These are phyloP conservation scores for Cornus suecica DNA, from an alignment of 148 eudicot genomes.

Conservation along the genomic window DNA sequence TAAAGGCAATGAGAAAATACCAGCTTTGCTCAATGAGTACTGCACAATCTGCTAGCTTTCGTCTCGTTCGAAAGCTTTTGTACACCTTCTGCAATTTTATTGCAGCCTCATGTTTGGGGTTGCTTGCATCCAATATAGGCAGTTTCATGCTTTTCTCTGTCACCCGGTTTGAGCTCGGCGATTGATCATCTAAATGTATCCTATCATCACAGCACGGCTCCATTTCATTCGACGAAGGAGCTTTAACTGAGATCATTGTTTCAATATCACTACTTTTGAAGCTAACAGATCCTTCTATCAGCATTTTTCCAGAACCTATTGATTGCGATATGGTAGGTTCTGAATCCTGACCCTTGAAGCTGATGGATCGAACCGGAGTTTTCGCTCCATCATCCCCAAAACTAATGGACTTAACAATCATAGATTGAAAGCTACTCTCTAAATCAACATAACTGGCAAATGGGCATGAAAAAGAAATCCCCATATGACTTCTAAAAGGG, in stretches of 20 bases:
- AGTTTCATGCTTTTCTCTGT: conserved; percentile 8
- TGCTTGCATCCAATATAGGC: conserved; percentile 26
- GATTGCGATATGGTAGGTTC: conserved; percentile 41
- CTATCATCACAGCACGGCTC: not conserved
- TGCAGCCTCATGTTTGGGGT: conserved; percentile 84
- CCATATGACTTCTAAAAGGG: conserved; percentile 52
- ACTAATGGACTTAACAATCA: conserved; percentile 46
- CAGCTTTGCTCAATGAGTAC: conserved; percentile 94
- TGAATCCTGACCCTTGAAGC: conserved; percentile 43
- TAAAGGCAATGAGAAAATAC: conserved; percentile 24
- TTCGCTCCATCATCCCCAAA: conserved; percentile 46
- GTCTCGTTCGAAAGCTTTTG: conserved; percentile 87
- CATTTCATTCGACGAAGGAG: conserved; percentile 18
- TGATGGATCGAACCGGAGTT: conserved; percentile 41
- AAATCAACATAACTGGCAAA: conserved; percentile 38
- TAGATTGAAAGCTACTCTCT: conserved; percentile 54
- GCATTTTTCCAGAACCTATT: conserved; percentile 33
- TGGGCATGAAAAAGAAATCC: conserved; percentile 68
- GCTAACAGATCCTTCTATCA: conserved; percentile 52
- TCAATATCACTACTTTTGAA: conserved; percentile 34
- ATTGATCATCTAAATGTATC: conserved; percentile 14
- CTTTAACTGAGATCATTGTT: conserved; percentile 29
- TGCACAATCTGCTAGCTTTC: conserved; percentile 98
- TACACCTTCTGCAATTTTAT: conserved; percentile 92
- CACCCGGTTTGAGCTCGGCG: conserved; percentile 16